Conservation (phyloP, 2,329 filamentous ascomycete species). For the Colletotrichum sp. region DNA sequence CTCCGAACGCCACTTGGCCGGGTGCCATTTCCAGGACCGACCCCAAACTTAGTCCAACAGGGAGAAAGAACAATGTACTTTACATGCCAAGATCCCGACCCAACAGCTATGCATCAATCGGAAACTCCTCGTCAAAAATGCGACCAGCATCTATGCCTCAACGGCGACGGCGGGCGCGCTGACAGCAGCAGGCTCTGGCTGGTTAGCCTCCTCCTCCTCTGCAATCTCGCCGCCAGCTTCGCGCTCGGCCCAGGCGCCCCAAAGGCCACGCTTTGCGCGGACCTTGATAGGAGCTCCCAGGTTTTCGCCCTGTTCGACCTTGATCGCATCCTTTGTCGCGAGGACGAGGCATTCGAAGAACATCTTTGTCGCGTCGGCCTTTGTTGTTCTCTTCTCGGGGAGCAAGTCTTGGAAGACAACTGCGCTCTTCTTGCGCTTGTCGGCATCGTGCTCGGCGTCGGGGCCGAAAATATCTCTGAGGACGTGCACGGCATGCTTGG, state of each 20-base stretch:
- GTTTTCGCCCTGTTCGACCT: constrained; percentile 83
- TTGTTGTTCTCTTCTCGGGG: constrained; percentile 79
- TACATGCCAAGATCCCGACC: constrained; percentile 16
- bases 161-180: constrained; percentile 36
- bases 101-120: constrained; percentile 21
- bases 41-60: constrained; percentile 18
- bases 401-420: constrained; percentile 92
- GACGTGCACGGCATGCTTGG: constrained; percentile 94
- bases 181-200: constrained; percentile 34
- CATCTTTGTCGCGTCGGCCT: constrained; percentile 97
- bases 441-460: constrained; percentile 70
- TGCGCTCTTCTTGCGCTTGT: constrained; percentile 74
- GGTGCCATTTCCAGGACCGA: constrained; percentile 15
- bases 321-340: constrained; percentile 97
- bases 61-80: constrained; percentile 19
- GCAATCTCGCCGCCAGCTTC: constrained; percentile 69
- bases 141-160: constrained; percentile 32
- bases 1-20: constrained; percentile 25
- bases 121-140: constrained; percentile 6
- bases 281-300: constrained; percentile 85
- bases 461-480: constrained; percentile 86
- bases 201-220: constrained; percentile 47
- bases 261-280: constrained; percentile 91
- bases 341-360: constrained; percentile 97
- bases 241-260: constrained; percentile 93